Evolutionary conservation across 176 grass and related monocot genomes (phyloP).

Genomic region (Aegilops bicornis): DNA sequence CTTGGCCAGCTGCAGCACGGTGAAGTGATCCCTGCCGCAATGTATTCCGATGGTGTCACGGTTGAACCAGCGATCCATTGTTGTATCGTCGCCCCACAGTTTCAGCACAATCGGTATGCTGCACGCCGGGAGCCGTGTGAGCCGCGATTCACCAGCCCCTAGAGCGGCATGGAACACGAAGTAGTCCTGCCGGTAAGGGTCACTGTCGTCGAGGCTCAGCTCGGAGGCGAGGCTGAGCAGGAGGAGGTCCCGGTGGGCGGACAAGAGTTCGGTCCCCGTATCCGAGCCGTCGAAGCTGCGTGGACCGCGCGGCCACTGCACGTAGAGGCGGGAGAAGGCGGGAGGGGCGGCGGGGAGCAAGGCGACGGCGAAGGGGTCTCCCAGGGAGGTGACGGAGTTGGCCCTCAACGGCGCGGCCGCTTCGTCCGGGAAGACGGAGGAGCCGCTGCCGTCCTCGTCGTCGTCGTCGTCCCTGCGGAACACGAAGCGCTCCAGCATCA

Average conservation of each 20-base stretch:
- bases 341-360: background rate
- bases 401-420: background rate
- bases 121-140: background rate
- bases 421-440: background rate
- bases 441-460: background rate
- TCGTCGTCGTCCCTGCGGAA: background rate
- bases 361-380: background rate
- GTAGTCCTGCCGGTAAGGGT: background rate
- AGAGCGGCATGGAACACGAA: background rate
- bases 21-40: background rate
- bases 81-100: too few species aligned
- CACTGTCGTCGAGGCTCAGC: too few species aligned
- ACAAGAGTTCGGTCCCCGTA: background rate
- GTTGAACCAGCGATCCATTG: background rate
- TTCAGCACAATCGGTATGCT: background rate
- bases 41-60: background rate
- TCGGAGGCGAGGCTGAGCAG: background rate
- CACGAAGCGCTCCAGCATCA: background rate
- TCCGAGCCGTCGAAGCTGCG: background rate
- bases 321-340: background rate
- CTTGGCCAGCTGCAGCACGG: background rate
- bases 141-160: background rate
- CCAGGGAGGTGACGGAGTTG: background rate
- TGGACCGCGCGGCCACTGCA: background rate
- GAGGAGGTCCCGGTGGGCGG: background rate